These are phyloP conservation scores for Cyanidioschyzon merolae DNA, from an alignment of 23 red algal species.

Conservation along the genomic window DNA sequence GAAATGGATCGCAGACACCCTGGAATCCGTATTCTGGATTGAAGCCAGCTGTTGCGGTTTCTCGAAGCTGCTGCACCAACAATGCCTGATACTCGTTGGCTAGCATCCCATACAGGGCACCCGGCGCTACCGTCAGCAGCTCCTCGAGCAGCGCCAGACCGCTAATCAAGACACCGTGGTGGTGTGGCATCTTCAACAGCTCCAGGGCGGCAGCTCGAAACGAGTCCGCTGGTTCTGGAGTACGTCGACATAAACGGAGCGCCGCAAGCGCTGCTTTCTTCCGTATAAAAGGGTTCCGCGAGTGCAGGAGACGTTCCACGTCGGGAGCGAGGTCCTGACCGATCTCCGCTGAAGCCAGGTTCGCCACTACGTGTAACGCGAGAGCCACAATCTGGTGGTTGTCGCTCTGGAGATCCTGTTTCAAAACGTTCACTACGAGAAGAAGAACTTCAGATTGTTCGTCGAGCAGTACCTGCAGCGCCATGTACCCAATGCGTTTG, in stretches of 20 bases:
- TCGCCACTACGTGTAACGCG: slow-evolving; percentile 63
- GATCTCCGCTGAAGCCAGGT: slow-evolving; percentile 81
- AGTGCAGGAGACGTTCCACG: slow-evolving; percentile 53
- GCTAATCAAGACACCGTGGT: slow-evolving; percentile 31
- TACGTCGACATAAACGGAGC: slow-evolving; percentile 62
- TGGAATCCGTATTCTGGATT: slow-evolving; percentile 20
- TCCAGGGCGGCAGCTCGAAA: slow-evolving; percentile 30
- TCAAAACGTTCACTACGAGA: slow-evolving; percentile 69
- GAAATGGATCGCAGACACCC: slow-evolving; percentile 52
- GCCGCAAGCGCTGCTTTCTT: slow-evolving; percentile 87
- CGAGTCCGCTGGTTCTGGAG: slow-evolving; percentile 42
- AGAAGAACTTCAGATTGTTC: slow-evolving; percentile 70
- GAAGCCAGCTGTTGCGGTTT: slow-evolving; percentile 12
- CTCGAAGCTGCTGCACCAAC: slow-evolving; percentile 10
- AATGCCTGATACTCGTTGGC: background rate
- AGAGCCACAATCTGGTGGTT: slow-evolving; percentile 60
- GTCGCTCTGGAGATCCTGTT: slow-evolving; percentile 60
- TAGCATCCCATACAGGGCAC: slow-evolving; percentile 2
- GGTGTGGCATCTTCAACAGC: slow-evolving; percentile 24
- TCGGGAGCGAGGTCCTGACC: slow-evolving; percentile 78
- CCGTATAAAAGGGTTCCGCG: slow-evolving; percentile 36
- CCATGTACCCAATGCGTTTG: slow-evolving; percentile 90
- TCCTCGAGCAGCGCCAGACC: slow-evolving; percentile 26
- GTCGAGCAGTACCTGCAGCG: slow-evolving; percentile 76
- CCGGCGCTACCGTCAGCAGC: slow-evolving; percentile 28